Percentiles rank a stretch among this genome's conserved stretches.
Conservation (phyloP, 306 rosid species). For the Medicago truncatula region MtrunA17r5.0-ANR NC_053042.1:49421501-49422000, state of each 20-base stretch:
- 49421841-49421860: conserved; percentile 35
- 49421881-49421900: conserved; percentile 22
- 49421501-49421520: conserved; percentile 14
- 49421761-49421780: conserved; percentile 59
- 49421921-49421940: conserved; percentile 58
- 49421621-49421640: conserved; percentile 59
- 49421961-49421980: conserved; percentile 52
- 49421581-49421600: conserved; percentile 54
- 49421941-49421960: conserved; percentile 54
- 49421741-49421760: conserved; percentile 14
- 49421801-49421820: conserved; percentile 52
- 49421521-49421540: conserved; percentile 27
- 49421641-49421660: conserved; percentile 49
- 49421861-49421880: conserved; percentile 5
- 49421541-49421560: conserved; percentile 36
- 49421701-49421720: not conserved
- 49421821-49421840: conserved; percentile 51
- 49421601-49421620: conserved; percentile 57
- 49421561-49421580: conserved; percentile 51
- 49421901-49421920: conserved; percentile 58
- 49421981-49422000: conserved; percentile 51
- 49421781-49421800: conserved; percentile 52
- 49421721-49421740: not conserved
- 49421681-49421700: conserved; percentile 20
- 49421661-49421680: conserved; percentile 34